Percentiles rank a stretch among this genome's conserved stretches.
phyloP scores from a whole-genome alignment of 2,329 filamentous ascomycete species.

The Monascus ruber region DNA sequence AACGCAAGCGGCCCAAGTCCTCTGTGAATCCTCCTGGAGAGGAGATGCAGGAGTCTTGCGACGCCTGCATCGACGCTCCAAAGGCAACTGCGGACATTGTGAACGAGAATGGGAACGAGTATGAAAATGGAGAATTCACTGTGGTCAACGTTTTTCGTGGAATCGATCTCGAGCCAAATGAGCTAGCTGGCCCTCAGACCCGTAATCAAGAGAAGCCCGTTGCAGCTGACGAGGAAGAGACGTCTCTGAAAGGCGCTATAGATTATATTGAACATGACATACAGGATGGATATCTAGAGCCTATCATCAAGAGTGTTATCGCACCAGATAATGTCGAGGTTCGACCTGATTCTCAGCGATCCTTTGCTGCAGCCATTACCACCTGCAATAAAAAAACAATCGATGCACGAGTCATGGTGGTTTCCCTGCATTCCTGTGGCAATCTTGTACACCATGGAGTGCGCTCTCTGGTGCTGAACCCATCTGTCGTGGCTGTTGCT shows the following conservation, averaged over 20 bases:
- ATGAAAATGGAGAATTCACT: slow-evolving; percentile 14
- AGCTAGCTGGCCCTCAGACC: slow-evolving; percentile 11
- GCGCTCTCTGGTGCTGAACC: slow-evolving; percentile 72
- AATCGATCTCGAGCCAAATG: slow-evolving; percentile 20
- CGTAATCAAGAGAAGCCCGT: slow-evolving; percentile 1
- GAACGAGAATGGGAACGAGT: slow-evolving; percentile 6
- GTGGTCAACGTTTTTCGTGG: slow-evolving; percentile 24
- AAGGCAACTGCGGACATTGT: background rate
- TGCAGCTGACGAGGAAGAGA: slow-evolving; percentile 5
- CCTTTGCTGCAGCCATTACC: background rate
- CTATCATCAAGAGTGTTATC: slow-evolving; percentile 25
- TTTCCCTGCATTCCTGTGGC: slow-evolving; percentile 93
- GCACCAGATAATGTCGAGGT: slow-evolving; percentile 6
- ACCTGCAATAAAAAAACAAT: slow-evolving; percentile 2
- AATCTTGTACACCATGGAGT: slow-evolving; percentile 95
- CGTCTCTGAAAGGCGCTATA: slow-evolving; percentile 19
- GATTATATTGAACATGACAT: slow-evolving; percentile 36
- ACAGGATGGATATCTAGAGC: slow-evolving; percentile 31
- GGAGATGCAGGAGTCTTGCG: too few species aligned
- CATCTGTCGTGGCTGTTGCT: slow-evolving; percentile 74
- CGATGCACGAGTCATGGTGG: slow-evolving; percentile 55
- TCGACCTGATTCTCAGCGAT: background rate
- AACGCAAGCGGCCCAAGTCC: background rate
- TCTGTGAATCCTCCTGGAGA: background rate
- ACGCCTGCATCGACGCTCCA: background rate